A percentile compares a stretch with the other conserved stretches of the same genome.
Evolutionary conservation across 2,329 filamentous ascomycete genomes (phyloP).

Genomic region (Aureobasidium lini): DNA sequence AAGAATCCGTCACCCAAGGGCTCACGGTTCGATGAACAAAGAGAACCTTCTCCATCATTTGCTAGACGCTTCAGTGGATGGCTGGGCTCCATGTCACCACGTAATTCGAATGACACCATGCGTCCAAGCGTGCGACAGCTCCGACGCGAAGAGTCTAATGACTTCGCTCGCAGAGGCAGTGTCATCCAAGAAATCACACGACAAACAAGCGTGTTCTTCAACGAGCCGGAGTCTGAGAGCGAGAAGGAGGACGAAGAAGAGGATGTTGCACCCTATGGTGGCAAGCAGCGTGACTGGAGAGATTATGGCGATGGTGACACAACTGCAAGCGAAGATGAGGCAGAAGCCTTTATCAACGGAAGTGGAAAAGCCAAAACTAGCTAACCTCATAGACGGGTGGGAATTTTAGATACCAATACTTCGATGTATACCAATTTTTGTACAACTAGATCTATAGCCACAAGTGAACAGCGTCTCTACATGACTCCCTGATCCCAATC

Average conservation of each 20-base stretch:
- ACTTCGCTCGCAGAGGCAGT: constrained; percentile 21
- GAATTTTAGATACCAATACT: background rate
- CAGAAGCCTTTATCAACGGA: background rate
- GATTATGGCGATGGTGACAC: constrained; percentile 9
- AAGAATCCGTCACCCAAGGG: background rate
- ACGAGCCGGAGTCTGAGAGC: constrained; percentile 29
- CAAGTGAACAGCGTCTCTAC: background rate
- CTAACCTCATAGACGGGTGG: background rate
- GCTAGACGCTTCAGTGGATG: constrained; percentile 25
- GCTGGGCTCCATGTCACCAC: constrained; percentile 20
- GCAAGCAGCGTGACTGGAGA: background rate
- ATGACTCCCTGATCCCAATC: constrained; percentile 10
- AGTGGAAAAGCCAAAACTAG: background rate
- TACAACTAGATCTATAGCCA: background rate
- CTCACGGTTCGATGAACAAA: background rate
- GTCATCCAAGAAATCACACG: constrained; percentile 38
- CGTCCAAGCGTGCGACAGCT: constrained; percentile 12
- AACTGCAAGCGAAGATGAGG: constrained; percentile 13
- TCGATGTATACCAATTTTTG: background rate
- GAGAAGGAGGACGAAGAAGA: constrained; percentile 21
- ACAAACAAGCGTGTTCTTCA: constrained; percentile 41
- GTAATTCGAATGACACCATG: constrained; percentile 20
- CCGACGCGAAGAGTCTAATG: constrained; percentile 9
- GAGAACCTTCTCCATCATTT: constrained; percentile 23
- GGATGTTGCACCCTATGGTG: background rate